These are phyloP conservation scores for Penium margaritaceum DNA, from an alignment of 139 green algal genomes.

Conservation along the genomic window DNA sequence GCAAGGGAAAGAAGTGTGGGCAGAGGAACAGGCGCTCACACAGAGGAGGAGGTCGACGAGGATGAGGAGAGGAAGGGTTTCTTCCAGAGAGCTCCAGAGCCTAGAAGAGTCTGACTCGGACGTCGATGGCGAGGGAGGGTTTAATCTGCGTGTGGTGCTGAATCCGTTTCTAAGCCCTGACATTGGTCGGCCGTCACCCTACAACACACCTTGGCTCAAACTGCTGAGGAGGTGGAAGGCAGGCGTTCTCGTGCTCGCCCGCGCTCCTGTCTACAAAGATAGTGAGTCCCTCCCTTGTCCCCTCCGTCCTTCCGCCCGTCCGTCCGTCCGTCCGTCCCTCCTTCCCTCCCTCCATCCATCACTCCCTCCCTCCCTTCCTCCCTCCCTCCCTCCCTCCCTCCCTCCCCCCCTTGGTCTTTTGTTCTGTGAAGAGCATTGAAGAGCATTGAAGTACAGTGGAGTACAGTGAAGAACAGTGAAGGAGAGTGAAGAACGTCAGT, in stretches of 20 bases:
- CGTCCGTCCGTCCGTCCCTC: no score
- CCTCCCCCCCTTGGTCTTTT: no score
- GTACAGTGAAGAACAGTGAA: no score
- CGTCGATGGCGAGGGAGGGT: not conserved
- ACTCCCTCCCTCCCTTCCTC: no score
- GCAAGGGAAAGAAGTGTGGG: not conserved
- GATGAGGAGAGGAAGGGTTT: not conserved
- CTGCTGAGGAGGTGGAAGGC: constrained; percentile 4
- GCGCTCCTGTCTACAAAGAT: not conserved
- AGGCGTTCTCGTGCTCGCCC: constrained; percentile 4
- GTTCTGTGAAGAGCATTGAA: no score
- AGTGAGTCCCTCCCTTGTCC: not conserved
- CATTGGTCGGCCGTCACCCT: not conserved
- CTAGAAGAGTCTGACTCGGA: not conserved
- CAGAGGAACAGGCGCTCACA: not conserved
- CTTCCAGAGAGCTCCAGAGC: not conserved
- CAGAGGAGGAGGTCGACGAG: not conserved
- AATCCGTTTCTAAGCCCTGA: constrained; percentile 19
- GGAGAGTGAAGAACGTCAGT: no score
- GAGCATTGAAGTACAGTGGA: no score
- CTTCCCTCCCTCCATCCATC: not conserved
- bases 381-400: no score
- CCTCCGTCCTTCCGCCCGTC: not conserved
- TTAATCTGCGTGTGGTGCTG: constrained; percentile 23
- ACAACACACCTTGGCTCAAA: constrained; percentile 18